phyloP scores from a whole-genome alignment of 148 eudicot species.

The Rhododendron molle region DNA sequence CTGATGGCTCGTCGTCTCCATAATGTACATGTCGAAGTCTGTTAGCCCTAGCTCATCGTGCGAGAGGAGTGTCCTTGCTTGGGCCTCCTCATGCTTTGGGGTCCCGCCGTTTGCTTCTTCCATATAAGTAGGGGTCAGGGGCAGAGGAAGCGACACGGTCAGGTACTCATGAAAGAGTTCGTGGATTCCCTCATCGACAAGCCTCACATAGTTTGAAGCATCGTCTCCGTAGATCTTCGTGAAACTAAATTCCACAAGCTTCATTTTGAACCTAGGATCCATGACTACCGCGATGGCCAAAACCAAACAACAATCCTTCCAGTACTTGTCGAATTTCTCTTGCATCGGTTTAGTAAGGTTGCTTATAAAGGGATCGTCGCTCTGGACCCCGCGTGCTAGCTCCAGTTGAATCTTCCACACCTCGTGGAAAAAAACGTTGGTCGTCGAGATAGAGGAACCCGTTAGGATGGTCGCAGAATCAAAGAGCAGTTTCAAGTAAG shows the following conservation, averaged over 20 bases:
- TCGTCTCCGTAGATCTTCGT: conserved; percentile 71
- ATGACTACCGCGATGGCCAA: conserved; percentile 79
- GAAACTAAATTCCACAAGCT: conserved; percentile 91
- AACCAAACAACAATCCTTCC: conserved; percentile 62
- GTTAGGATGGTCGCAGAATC: conserved; percentile 64
- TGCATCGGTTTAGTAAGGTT: conserved; percentile 56
- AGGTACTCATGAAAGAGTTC: conserved; percentile 74
- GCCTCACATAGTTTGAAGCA: conserved; percentile 46
- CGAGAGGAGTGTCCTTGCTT: conserved; percentile 25
- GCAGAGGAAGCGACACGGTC: conserved; percentile 42
- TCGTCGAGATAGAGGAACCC: conserved; percentile 36
- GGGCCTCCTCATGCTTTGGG: conserved; percentile 42
- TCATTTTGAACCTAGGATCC: conserved; percentile 94
- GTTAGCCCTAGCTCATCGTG: conserved; percentile 56
- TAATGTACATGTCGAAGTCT: conserved; percentile 83
- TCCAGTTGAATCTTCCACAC: conserved; percentile 90
- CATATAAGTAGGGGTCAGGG: conserved; percentile 33
- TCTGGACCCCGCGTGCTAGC: conserved; percentile 58
- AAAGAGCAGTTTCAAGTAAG: conserved; percentile 55
- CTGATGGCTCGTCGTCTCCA: conserved; percentile 79
- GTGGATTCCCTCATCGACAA: conserved; percentile 81
- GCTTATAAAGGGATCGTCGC: conserved; percentile 58
- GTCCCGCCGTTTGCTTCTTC: conserved; percentile 37
- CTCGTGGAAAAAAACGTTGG: conserved; percentile 77
- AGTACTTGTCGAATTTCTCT: conserved; percentile 69